Conservation (phyloP, 2,329 filamentous ascomycete species). For the Talaromyces sp. region DNA sequence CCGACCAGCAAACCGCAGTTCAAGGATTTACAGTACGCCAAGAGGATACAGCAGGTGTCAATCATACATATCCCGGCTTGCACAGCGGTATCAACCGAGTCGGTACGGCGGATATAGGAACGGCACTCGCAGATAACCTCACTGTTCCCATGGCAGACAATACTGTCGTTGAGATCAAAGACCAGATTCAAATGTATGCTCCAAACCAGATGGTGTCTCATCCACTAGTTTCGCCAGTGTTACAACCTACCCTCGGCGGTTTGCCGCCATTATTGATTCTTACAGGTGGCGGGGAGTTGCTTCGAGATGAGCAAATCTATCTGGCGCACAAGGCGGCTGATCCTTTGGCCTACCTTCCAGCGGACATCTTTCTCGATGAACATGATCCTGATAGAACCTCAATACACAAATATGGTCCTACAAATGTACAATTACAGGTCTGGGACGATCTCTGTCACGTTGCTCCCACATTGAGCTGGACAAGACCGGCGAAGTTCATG, state of each 20-base stretch:
- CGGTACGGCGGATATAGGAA: conserved; percentile 19
- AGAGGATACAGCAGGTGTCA: conserved; percentile 9
- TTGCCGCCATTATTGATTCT: conserved; percentile 83
- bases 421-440: conserved; percentile 87
- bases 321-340: conserved; percentile 91
- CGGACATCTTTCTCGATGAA: conserved; percentile 60
- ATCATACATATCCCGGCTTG: conserved; percentile 25
- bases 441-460: conserved; percentile 97
- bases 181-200: conserved; percentile 86
- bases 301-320: conserved; percentile 93
- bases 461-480: conserved; percentile 88
- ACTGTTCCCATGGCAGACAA: conserved; percentile 66
- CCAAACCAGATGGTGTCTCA: conserved; percentile 82
- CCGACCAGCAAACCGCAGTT: conserved; percentile 22
- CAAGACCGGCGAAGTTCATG: conserved; percentile 93
- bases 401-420: conserved; percentile 69
- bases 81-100: conserved; percentile 22
- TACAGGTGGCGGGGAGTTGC: conserved; percentile 79
- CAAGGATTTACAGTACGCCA: conserved; percentile 18
- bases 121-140: conserved; percentile 43
- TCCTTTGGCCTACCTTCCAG: conserved; percentile 70
- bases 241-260: conserved; percentile 85
- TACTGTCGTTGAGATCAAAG: conserved; percentile 68
- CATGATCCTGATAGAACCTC: conserved; percentile 53
- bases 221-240: conserved; percentile 81